A percentile compares a stretch with the other conserved stretches of the same genome.
phyloP scores from a whole-genome alignment of 2,329 filamentous ascomycete genomes.

The Capronia coronata region DNA sequence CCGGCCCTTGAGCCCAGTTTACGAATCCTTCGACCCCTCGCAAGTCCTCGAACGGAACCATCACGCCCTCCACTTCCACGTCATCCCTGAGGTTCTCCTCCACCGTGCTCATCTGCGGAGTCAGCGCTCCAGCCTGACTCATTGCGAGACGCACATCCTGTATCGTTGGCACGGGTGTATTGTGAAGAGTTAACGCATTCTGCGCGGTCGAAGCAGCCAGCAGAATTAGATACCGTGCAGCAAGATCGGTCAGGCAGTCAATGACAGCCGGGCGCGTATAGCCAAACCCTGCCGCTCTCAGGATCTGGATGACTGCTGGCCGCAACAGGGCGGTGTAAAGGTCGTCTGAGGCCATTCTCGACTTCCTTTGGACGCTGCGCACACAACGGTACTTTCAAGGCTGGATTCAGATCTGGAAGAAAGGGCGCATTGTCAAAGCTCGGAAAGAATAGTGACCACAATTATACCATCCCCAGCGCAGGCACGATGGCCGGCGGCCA shows the following conservation, averaged over 20 bases:
- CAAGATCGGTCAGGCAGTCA: conserved; percentile 80
- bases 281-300: conserved; percentile 86
- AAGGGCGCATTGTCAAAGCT: conserved; percentile 1
- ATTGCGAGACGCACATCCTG: conserved; percentile 81
- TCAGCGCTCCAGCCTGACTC: conserved; percentile 69
- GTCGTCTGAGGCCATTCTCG: conserved; percentile 42
- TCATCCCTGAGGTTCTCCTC: conserved; percentile 63
- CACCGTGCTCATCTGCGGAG: conserved; percentile 58
- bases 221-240: conserved; percentile 69
- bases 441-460: neutral
- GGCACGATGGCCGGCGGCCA: conserved; percentile 3
- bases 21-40: conserved; percentile 72
- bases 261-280: conserved; percentile 72
- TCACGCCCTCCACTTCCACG: conserved; percentile 26
- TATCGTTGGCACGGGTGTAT: conserved; percentile 57
- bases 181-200: conserved; percentile 65
- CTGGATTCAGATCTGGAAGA: neutral
- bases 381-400: neutral
- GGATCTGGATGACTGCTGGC: conserved; percentile 80
- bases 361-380: neutral
- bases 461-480: neutral
- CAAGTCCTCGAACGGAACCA: conserved; percentile 55
- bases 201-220: conserved; percentile 66
- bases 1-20: conserved; percentile 66
- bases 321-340: conserved; percentile 74